Percentiles rank a stretch among this genome's conserved stretches.
phyloP scores from a whole-genome alignment of 176 grass and related monocot genomes.

The Hsuehochloa calcarea region DNA sequence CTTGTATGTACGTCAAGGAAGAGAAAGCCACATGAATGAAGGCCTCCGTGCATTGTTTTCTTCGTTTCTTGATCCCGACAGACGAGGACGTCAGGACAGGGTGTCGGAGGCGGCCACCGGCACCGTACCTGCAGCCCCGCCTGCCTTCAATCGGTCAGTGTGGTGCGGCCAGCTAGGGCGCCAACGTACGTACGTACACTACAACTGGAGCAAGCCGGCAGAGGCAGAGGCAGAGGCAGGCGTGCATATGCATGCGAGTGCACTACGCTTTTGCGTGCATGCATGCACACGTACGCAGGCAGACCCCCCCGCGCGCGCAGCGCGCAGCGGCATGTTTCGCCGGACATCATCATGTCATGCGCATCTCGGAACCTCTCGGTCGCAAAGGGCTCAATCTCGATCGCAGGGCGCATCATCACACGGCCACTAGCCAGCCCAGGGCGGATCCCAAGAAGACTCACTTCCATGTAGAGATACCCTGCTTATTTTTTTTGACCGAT shows the following conservation, averaged over 20 bases:
- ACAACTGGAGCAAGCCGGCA: background rate
- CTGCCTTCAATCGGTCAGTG: background rate
- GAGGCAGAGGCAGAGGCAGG: background rate
- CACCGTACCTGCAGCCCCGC: background rate
- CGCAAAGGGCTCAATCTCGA: background rate
- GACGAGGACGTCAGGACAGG: background rate
- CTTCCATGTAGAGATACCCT: too few species aligned
- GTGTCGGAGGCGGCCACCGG: background rate
- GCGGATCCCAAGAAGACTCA: too few species aligned
- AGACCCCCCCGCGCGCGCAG: too few species aligned
- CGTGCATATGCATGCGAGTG: background rate
- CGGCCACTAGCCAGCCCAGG: background rate
- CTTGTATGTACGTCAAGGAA: too few species aligned
- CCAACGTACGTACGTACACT: background rate
- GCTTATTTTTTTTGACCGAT: too few species aligned
- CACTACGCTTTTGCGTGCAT: background rate
- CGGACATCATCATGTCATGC: background rate
- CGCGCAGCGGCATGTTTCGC: background rate
- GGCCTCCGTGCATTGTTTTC: background rate
- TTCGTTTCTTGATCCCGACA: background rate
- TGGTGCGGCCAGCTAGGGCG: too few species aligned
- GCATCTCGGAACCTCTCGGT: background rate
- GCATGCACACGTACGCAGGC: background rate
- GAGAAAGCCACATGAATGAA: too few species aligned
- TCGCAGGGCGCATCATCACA: too few species aligned